Evolutionary conservation across 2,329 filamentous ascomycete species (phyloP).

Genomic region (Clarireedia paspali): DNA sequence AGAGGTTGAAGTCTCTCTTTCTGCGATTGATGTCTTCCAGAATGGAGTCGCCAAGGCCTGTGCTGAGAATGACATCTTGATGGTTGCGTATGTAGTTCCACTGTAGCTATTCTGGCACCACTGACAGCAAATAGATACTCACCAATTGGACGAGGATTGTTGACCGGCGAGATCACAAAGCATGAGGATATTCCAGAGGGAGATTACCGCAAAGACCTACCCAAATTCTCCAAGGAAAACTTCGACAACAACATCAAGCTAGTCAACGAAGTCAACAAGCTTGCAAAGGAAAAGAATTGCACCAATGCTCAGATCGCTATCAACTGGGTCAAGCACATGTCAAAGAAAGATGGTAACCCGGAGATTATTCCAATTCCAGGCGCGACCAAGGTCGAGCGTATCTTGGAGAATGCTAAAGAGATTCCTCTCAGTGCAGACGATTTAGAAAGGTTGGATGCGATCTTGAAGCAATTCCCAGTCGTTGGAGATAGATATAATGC

Average conservation of each 20-base stretch:
- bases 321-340: slow-evolving; percentile 40
- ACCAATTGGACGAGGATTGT: slow-evolving; percentile 56
- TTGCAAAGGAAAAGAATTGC: slow-evolving; percentile 53
- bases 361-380: slow-evolving; percentile 60
- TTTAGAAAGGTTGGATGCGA: slow-evolving; percentile 41
- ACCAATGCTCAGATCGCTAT: slow-evolving; percentile 59
- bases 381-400: slow-evolving; percentile 46
- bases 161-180: slow-evolving; percentile 44
- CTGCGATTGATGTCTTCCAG: slow-evolving; percentile 29
- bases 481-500: slow-evolving; percentile 41
- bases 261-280: slow-evolving; percentile 45
- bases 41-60: slow-evolving; percentile 41
- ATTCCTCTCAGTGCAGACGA: slow-evolving; percentile 44
- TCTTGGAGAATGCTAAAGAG: slow-evolving; percentile 51
- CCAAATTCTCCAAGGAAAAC: slow-evolving; percentile 54
- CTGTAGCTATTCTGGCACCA: not conserved
- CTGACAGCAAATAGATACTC: slow-evolving; percentile 43
- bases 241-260: slow-evolving; percentile 59
- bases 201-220: slow-evolving; percentile 49
- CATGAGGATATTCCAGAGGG: slow-evolving; percentile 47
- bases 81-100: slow-evolving; percentile 43
- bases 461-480: slow-evolving; percentile 40
- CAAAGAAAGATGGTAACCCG: slow-evolving; percentile 24
- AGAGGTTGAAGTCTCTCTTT: slow-evolving; percentile 39
- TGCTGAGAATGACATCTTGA: slow-evolving; percentile 56